These are phyloP conservation scores for Trichophyton equinum DNA, from an alignment of 2,329 filamentous ascomycete genomes.

Conservation along the genomic window DNA sequence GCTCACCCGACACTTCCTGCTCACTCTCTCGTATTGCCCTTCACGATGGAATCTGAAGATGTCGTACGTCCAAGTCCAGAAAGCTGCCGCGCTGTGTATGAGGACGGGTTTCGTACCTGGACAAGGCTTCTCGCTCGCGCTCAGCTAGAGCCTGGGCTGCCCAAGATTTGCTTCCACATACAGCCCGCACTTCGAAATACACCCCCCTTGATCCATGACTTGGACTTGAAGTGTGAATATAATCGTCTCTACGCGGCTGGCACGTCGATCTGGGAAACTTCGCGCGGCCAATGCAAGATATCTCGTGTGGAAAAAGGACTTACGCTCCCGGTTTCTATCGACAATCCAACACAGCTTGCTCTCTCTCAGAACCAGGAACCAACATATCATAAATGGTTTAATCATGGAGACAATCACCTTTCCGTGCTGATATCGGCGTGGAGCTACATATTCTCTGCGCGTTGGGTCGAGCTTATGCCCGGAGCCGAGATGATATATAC, in stretches of 20 bases:
- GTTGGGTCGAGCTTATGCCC: conserved; percentile 10
- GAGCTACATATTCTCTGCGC: conserved; percentile 12
- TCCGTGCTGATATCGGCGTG: conserved; percentile 11
- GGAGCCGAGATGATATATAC: conserved; percentile 6
- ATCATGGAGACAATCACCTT: conserved; percentile 8
- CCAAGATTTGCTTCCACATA: conserved; percentile 7
- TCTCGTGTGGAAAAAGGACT: conserved; percentile 4
- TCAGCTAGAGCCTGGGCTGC: neutral
- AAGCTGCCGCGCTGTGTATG: neutral
- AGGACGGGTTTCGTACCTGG: neutral
- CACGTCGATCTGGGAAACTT: conserved; percentile 8
- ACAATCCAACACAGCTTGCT: neutral
- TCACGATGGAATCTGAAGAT: neutral
- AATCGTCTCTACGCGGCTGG: conserved; percentile 5
- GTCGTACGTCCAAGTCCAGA: neutral
- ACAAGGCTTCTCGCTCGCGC: neutral
- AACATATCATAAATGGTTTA: conserved; percentile 10
- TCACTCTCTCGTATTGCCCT: neutral
- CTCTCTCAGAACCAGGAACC: neutral
- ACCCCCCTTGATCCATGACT: conserved; percentile 4
- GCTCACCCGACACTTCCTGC: neutral
- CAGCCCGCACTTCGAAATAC: conserved; percentile 1
- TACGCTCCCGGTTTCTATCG: conserved; percentile 4
- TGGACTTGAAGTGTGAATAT: neutral
- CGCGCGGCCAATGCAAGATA: conserved; percentile 1